A percentile compares a stretch with the other conserved stretches of the same genome.
These are phyloP conservation scores for Ophiostoma novo-ulmi DNA, from an alignment of 2,329 filamentous ascomycete species.

Conservation along the genomic window DNA sequence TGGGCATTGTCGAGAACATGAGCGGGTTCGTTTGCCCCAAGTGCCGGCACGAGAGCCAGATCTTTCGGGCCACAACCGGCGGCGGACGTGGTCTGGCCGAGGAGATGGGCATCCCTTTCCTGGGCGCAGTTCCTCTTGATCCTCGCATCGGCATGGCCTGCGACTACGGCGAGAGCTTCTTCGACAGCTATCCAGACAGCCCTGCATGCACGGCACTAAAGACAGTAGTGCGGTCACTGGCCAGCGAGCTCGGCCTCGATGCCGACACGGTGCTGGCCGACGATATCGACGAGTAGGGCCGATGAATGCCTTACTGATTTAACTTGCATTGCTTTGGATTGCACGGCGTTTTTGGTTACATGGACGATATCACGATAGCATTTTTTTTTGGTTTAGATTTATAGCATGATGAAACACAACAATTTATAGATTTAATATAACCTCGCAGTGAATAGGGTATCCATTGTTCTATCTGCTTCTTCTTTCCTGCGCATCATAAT, in stretches of 20 bases:
- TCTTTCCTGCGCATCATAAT: neutral
- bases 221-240: conserved; percentile 70
- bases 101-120: conserved; percentile 82
- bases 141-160: conserved; percentile 93
- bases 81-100: conserved; percentile 74
- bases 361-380: conserved; percentile 4
- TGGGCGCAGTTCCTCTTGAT: conserved; percentile 86
- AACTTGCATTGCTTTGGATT: neutral
- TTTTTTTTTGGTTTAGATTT: neutral
- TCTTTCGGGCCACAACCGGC: conserved; percentile 87
- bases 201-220: conserved; percentile 80
- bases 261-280: conserved; percentile 49
- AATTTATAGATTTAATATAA: neutral
- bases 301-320: neutral
- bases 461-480: neutral
- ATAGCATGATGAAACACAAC: neutral
- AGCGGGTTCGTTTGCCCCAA: conserved; percentile 92
- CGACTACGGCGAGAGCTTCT: conserved; percentile 95
- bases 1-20: conserved; percentile 98
- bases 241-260: conserved; percentile 59
- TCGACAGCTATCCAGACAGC: conserved; percentile 88
- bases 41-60: conserved; percentile 74
- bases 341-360: conserved; percentile 9
- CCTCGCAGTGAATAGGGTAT: neutral
- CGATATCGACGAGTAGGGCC: conserved; percentile 30